phyloP scores from a whole-genome alignment of 495 filamentous ascomycete genomes.

The Penicillium desertorum region DNA sequence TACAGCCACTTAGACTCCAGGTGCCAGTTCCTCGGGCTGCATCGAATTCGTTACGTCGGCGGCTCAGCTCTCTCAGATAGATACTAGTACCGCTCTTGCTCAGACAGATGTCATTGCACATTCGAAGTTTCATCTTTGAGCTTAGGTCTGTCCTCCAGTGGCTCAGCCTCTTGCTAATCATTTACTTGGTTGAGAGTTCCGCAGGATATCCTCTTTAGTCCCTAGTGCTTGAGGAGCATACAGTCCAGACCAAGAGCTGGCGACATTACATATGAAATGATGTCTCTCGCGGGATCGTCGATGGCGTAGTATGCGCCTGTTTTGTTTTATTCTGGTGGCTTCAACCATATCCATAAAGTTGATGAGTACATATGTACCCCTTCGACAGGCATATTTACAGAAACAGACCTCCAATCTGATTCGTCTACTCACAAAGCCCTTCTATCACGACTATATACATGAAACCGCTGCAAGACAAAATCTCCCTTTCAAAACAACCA shows the following conservation, averaged over 20 bases:
- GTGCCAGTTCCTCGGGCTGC: slow-evolving; percentile 1
- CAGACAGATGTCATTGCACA: slow-evolving; percentile 19
- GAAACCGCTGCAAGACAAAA: background rate
- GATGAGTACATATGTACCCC: background rate
- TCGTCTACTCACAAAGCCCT: background rate
- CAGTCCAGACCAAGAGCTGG: slow-evolving; percentile 14
- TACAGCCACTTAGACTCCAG: background rate
- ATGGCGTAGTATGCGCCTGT: no score
- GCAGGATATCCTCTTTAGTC: slow-evolving; percentile 35
- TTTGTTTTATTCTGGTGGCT: background rate
- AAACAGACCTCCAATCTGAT: background rate
- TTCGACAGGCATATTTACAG: background rate
- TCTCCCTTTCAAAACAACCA: slow-evolving; percentile 27
- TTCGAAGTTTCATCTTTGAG: slow-evolving; percentile 27
- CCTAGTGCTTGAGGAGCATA: no score
- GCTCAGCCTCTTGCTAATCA: slow-evolving; percentile 39
- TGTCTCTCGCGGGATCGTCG: background rate
- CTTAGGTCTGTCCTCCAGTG: slow-evolving; percentile 36
- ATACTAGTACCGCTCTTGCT: slow-evolving; percentile 12
- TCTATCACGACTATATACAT: background rate
- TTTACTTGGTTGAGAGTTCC: slow-evolving; percentile 45
- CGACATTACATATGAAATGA: background rate
- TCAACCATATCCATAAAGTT: background rate
- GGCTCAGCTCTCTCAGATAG: slow-evolving; percentile 15
- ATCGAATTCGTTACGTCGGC: slow-evolving; percentile 15